Conservation (phyloP, 2,329 filamentous ascomycete genomes). For the Helotiales sp. region DNA sequence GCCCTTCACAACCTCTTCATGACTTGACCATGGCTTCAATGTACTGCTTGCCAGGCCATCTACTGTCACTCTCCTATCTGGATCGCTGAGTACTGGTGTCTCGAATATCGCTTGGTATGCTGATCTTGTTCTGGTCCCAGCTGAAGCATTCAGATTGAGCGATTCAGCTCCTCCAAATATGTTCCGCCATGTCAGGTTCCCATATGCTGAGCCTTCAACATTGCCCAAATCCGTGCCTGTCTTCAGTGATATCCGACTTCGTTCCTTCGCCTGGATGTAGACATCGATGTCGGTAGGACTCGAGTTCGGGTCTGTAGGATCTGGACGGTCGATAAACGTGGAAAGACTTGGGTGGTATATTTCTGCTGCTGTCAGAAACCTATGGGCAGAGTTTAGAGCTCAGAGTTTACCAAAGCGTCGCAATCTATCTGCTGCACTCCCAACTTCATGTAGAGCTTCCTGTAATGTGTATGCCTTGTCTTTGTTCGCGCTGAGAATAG, state of each 20-base stretch:
- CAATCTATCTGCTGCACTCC: slow-evolving; percentile 70
- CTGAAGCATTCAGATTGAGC: slow-evolving; percentile 80
- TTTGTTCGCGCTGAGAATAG: slow-evolving; percentile 69
- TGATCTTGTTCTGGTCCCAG: slow-evolving; percentile 87
- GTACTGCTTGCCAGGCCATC: slow-evolving; percentile 83
- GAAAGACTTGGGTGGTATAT: slow-evolving; percentile 85
- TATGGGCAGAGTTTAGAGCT: neutral
- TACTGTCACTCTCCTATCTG: slow-evolving; percentile 74
- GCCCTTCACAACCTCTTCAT: slow-evolving; percentile 85
- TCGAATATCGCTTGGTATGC: slow-evolving; percentile 87
- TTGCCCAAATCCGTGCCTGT: slow-evolving; percentile 95
- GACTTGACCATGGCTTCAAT: slow-evolving; percentile 88
- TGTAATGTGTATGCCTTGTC: slow-evolving; percentile 73
- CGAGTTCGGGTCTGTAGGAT: slow-evolving; percentile 65
- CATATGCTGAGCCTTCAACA: slow-evolving; percentile 89
- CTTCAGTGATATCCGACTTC: slow-evolving; percentile 82
- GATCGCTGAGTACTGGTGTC: slow-evolving; percentile 80
- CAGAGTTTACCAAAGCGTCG: slow-evolving; percentile 69
- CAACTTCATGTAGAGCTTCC: slow-evolving; percentile 74
- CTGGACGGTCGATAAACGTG: slow-evolving; percentile 78
- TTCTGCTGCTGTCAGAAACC: slow-evolving; percentile 50
- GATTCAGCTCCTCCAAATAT: slow-evolving; percentile 93
- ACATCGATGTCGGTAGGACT: slow-evolving; percentile 79
- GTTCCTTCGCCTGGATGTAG: slow-evolving; percentile 75
- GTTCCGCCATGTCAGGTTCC: slow-evolving; percentile 84